Evolutionary conservation across 2,329 filamentous ascomycete species (phyloP).

Genomic region (Calonectria montana): DNA sequence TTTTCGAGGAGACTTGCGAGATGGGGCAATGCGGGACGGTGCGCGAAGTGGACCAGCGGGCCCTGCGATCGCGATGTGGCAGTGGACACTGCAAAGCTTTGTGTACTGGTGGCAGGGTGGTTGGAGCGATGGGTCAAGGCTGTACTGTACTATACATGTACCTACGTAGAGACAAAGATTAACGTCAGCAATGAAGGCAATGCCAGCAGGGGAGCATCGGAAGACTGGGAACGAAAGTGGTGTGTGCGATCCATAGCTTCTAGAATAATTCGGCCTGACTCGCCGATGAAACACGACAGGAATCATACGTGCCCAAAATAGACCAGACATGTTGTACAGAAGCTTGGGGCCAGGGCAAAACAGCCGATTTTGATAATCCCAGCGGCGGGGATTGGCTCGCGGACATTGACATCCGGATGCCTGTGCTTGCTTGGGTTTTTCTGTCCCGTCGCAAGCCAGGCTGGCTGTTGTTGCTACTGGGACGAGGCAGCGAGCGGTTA

Average conservation of each 20-base stretch:
- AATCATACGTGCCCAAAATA: constrained; percentile 15
- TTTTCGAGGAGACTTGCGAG: background rate
- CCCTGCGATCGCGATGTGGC: constrained; percentile 23
- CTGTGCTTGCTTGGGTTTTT: background rate
- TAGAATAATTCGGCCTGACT: constrained; percentile 35
- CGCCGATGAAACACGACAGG: constrained; percentile 25
- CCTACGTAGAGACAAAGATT: constrained; percentile 13
- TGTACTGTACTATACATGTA: constrained; percentile 7
- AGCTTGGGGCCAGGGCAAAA: constrained; percentile 16
- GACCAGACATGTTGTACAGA: background rate
- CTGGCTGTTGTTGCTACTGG: background rate
- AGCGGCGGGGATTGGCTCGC: constrained; percentile 28
- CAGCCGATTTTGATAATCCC: constrained; percentile 24
- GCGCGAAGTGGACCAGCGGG: constrained; percentile 24
- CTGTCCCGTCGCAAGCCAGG: background rate
- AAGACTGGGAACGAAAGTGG: constrained; percentile 14
- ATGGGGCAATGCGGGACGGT: constrained; percentile 24
- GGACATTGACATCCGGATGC: constrained; percentile 29
- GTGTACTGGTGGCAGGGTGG: background rate
- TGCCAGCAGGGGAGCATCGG: constrained; percentile 8
- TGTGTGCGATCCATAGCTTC: constrained; percentile 27
- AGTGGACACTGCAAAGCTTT: background rate
- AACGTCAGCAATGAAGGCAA: constrained; percentile 15
- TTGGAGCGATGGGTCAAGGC: background rate
- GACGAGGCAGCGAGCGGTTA: background rate